Base-by-base conservation (phyloP, 2,329 filamentous ascomycete species). In the Penicillium glabrum region DNA sequence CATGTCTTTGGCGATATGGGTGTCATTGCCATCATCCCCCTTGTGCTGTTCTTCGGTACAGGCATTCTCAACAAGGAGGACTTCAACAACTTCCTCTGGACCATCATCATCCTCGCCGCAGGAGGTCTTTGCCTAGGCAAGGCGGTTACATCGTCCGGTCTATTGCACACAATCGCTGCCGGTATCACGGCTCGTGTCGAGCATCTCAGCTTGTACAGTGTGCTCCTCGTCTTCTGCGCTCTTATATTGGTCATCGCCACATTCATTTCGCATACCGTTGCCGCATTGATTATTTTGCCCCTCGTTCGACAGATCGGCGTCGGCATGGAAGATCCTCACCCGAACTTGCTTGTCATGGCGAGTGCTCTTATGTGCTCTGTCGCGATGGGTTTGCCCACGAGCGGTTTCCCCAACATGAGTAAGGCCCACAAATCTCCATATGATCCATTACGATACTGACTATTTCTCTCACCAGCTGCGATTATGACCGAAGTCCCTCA, bases 61-160 rank as follows among this genome's bases (percentile, higher is more conserved):
- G 95, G 95, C 11, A 93, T 98, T 64, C 82, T 99, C 31, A 98
- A 93, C 48, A 99, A 98, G 77, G 95, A 98, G 76, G 95, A 99
- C 77, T 99, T 99, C 73, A 99, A 99, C 81, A 99, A 99, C 75
- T 99, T 99, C 75, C 89, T 97, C 39, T 99, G 95, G 95, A 99
- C 96, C 21, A 99, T 99, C 75, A 97, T 99, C 76, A 98, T 99
- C 69, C 87, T 99, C 21, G 95, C 95, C 0, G 93, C 95, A 0
- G 95, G 95, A 46, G 95, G 95, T 8, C 79, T 99, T 33, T 92
- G 92, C 1, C 86, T 99, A 0, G 95, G 95, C 55, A 97, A 96
- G 74, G 90, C 93, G 0, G 95, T 99, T 57, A 93, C 92, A 61
- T 95, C 91, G 0, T 98, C 93, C 0, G 95, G 95, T 1, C 82